Conservation (phyloP, 2,329 filamentous ascomycete genomes). For the Colletotrichum godetiae region DNA sequence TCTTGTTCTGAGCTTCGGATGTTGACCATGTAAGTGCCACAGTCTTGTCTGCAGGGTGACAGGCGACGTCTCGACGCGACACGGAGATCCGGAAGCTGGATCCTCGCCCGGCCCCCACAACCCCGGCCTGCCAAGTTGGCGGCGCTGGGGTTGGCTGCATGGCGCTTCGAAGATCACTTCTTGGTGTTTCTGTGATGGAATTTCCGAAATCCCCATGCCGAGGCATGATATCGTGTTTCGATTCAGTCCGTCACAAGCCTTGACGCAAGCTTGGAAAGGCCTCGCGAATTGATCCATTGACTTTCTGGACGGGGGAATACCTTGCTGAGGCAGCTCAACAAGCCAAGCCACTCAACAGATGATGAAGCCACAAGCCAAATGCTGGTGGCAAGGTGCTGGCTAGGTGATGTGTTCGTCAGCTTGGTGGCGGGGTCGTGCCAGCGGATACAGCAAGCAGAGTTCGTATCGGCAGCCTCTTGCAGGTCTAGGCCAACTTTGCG, state of each 20-base stretch:
- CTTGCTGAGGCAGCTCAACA: background rate
- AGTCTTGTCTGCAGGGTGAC: background rate
- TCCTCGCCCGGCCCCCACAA: slow-evolving; percentile 10
- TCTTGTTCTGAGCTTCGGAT: background rate
- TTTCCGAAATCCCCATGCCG: background rate
- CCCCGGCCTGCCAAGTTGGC: slow-evolving; percentile 15
- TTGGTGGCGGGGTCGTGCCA: slow-evolving; percentile 13
- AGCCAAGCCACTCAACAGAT: background rate
- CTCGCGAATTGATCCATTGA: background rate
- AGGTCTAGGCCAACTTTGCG: background rate
- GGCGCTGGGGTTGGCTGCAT: slow-evolving; percentile 19
- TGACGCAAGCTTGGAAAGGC: background rate
- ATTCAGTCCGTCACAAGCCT: background rate
- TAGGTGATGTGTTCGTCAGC: slow-evolving; percentile 10
- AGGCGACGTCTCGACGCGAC: background rate
- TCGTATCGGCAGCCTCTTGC: slow-evolving; percentile 20
- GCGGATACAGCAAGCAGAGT: background rate
- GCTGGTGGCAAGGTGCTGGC: background rate
- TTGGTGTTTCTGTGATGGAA: background rate
- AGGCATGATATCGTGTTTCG: background rate
- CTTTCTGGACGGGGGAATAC: background rate
- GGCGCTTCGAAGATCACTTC: slow-evolving; percentile 18
- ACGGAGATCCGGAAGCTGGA: slow-evolving; percentile 4
- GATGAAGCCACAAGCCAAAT: background rate
- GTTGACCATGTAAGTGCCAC: background rate